Conservation (phyloP, 805 yeast genomes). For the Wickerhamiella bombiphila region DNA sequence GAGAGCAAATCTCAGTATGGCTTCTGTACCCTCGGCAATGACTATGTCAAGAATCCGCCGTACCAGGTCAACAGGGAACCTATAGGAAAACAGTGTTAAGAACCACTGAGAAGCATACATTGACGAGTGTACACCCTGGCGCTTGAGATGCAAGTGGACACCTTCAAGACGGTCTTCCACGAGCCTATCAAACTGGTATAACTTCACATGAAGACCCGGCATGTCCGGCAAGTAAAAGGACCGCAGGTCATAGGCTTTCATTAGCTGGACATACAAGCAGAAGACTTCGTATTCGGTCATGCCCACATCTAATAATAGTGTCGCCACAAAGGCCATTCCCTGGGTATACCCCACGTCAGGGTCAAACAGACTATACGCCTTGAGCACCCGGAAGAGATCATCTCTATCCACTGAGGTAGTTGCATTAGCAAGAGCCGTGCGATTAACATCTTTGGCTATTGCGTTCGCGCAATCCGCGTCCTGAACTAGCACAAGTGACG, state of each 20-base stretch:
- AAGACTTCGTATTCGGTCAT: constrained; percentile 76
- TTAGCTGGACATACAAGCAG: constrained; percentile 60
- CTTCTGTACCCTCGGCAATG: constrained; percentile 82
- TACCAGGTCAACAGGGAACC: constrained; percentile 81
- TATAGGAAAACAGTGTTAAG: constrained; percentile 84
- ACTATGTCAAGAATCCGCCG: constrained; percentile 76
- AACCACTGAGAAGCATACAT: constrained; percentile 99
- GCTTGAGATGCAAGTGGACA: constrained; percentile 56
- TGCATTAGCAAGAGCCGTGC: constrained; percentile 65
- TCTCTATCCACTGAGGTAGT: constrained; percentile 30
- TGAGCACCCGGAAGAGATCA: constrained; percentile 59
- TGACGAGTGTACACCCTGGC: constrained; percentile 79
- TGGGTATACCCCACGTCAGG: constrained; percentile 95
- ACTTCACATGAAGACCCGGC: constrained; percentile 77
- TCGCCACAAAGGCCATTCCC: constrained; percentile 89
- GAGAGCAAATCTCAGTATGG: constrained; percentile 69
- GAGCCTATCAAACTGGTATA: constrained; percentile 83
- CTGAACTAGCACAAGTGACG: constrained; percentile 30
- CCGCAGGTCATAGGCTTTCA: constrained; percentile 75
- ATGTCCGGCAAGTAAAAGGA: constrained; percentile 71
- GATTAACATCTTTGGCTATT: constrained; percentile 65
- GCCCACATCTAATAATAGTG: constrained; percentile 52
- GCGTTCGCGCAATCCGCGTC: constrained; percentile 54
- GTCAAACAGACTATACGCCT: constrained; percentile 74
- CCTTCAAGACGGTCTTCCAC: constrained; percentile 64